Base-by-base conservation (phyloP, 495 filamentous ascomycete species). In the Penicillium desertorum region DNA sequence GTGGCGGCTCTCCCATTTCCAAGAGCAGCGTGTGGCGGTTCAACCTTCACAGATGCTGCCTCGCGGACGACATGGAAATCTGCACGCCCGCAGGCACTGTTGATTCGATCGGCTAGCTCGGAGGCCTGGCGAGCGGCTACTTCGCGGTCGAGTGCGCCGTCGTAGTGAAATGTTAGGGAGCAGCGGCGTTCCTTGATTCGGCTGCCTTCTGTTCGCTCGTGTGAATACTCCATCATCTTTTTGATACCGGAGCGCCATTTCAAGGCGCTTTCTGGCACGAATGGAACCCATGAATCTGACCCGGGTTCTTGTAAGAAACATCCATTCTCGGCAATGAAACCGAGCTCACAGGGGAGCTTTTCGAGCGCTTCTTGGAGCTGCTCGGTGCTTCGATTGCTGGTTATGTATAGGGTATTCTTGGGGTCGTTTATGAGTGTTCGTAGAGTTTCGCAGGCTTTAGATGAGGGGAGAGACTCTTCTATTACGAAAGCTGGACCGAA, bases 281-380 rank as follows among this genome's bases (percentile, higher is more conserved):
- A 81, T 60, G 92, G 79, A 50, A 81, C 76, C 90, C 91, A 96
- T 16, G 72, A 65, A 5, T 70, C 68, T 12, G 71, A 73, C 16
- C 79, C 78, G 54, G 75, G 80, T 51, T 83, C 78, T 60, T 85
- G 86, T 34, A 91, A 67, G 74, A 90, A 95, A 62, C 88, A 92
- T 8, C 91, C 91, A 61, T 91, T 93, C 65, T 96, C 92, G n/a
- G 90, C 88, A 61, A 96, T 91, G 22, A 93, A 73, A 1, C 91
- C 91, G 7, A 95, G 76, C 51, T 81, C 17, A 16, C 6, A 20
- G 86, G 83, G 6, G 91, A 81, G 17, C 79, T 73, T 37, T 78
- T 77, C 71, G 91, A 87, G 9, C 86, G 69, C 3, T 77, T 71
- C 55, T 91, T 88, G 2, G 22, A 96, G 83, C 64, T 96, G 88